Base-by-base conservation (phyloP, 1,284 basidiomycete species). In the Ceratobasidium papillatum region DNA sequence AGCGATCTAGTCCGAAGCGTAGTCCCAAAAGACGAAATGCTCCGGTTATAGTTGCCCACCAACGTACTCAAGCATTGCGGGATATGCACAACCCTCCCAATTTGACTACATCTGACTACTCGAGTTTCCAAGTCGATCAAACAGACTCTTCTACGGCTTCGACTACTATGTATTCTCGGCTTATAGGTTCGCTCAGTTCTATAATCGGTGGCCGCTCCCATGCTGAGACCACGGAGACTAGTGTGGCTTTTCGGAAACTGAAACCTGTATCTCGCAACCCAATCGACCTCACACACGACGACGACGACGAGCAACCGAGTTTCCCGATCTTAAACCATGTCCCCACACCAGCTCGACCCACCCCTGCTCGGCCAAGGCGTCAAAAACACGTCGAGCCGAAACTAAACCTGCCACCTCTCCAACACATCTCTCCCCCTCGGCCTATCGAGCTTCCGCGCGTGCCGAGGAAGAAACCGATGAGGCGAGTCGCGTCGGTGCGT, bases 341-440 rank as follows among this genome's bases (percentile, higher is more conserved):
- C 22, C 66, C 66, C n/a, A 58, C 51, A 9, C 66, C 66, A 5
- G 52, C 52, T 12, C 66, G 66, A 0, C 66, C 66, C 3, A 69
- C 66, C 17, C 66, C 66, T n/a, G 66, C 66, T 11, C 51, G 66
- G 14, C 51, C 25, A 1, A 54, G 30, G 12, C 65, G 65, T 22
- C 65, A 69, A 69, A 69, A 69, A 45, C 65, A 25, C 34, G 65
- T 69, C 19, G 65, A 69, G 32, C 65, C 65, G 3, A 69, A 51
- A 34, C 32, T 69, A n/a, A 22, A 69, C 22, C 8, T 58, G 11
- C 65, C 51, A 9, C 17, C 52, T 1, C 65, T 69, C 12, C 65
- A 69, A 32, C 65, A 69, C 45, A 52, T 69, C 2, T 69, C 65
- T 30, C 65, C 52, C n/a, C 51, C 22, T 17, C 64, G 47, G 14